These are phyloP conservation scores for Przewalskia tangutica DNA, from an alignment of 257 asterid genomes.

Conservation along the genomic window DNA sequence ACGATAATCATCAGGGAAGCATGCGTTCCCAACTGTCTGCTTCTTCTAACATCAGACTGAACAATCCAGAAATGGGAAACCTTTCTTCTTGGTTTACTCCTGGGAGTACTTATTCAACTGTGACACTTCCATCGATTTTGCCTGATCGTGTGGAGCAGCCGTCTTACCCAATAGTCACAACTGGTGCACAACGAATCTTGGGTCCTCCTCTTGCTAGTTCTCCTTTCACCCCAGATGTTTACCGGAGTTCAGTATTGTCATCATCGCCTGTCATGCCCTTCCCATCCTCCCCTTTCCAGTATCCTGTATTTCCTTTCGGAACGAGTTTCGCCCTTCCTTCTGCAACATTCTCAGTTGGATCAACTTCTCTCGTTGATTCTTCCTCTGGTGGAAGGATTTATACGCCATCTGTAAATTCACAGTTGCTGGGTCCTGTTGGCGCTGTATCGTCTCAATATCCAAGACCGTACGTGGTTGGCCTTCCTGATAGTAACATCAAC, in stretches of 20 bases:
- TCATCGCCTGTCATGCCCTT: constrained; percentile 64
- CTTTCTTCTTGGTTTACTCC: constrained; percentile 72
- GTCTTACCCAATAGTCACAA: constrained; percentile 54
- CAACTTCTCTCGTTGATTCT: constrained; percentile 24
- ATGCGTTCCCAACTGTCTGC: constrained; percentile 35
- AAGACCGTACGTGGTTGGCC: constrained; percentile 52
- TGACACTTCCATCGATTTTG: constrained; percentile 37
- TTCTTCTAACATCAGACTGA: constrained; percentile 29
- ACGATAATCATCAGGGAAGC: constrained; percentile 22
- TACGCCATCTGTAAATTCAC: constrained; percentile 46
- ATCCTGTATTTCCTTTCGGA: constrained; percentile 30
- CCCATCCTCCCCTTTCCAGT: constrained; percentile 14
- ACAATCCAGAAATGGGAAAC: constrained; percentile 35
- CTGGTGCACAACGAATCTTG: constrained; percentile 58
- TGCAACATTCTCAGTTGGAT: constrained; percentile 38
- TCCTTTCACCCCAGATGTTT: constrained; percentile 43
- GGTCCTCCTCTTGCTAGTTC: constrained; percentile 37
- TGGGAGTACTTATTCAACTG: constrained; percentile 49
- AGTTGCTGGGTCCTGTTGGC: constrained; percentile 46
- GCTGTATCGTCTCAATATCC: constrained; percentile 55
- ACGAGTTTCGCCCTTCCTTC: constrained; percentile 51
- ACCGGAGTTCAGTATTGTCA: constrained; percentile 76
- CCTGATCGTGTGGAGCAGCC: constrained; percentile 61
- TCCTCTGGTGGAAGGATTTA: constrained; percentile 49
- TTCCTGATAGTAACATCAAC: constrained; percentile 34